Conservation (phyloP, 148 eudicot species). For the Cornus florida region DNA sequence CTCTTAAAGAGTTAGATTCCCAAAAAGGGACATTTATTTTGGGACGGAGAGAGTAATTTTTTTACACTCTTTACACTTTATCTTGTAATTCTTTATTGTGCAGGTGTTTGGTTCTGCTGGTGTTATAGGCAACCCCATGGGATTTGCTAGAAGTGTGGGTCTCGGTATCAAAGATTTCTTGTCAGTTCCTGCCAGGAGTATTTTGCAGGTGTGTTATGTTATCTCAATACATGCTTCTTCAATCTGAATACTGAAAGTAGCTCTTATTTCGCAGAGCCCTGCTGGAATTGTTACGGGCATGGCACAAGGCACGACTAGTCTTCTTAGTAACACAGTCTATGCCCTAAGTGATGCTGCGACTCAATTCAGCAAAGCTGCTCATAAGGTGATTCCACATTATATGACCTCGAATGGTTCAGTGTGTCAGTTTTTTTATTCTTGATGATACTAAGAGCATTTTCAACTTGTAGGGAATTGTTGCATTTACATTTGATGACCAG, state of each 20-base stretch:
- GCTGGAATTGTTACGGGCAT: conserved; percentile 82
- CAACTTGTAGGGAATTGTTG: conserved; percentile 75
- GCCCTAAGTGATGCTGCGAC: conserved; percentile 97
- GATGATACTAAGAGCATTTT: conserved; percentile 5
- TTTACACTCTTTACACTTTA: not conserved
- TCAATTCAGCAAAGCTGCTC: conserved; percentile 94
- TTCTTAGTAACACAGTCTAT: conserved; percentile 84
- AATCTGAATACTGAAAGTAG: conserved; percentile 1
- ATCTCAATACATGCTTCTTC: not conserved
- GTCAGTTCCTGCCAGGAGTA: conserved; percentile 82
- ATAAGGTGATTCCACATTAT: conserved; percentile 58
- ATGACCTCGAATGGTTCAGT: not conserved
- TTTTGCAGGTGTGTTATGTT: conserved; percentile 56
- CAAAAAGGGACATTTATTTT: too few relatives aligned
- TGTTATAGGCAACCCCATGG: conserved; percentile 96
- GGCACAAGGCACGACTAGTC: conserved; percentile 94
- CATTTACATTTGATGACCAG: conserved; percentile 86
- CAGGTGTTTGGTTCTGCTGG: conserved; percentile 99
- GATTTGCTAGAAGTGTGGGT: conserved; percentile 91
- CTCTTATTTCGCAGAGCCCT: conserved; percentile 62
- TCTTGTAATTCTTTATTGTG: conserved; percentile 18
- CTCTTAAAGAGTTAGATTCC: too few relatives aligned
- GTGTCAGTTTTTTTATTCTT: conserved; percentile 3
- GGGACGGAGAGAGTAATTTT: not conserved
- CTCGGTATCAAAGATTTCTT: conserved; percentile 89